Evolutionary conservation across 352 stramenopile species (phyloP), one percentile per base, ranked within the genome.

Genomic region (Globisporangium middletonii): DNA sequence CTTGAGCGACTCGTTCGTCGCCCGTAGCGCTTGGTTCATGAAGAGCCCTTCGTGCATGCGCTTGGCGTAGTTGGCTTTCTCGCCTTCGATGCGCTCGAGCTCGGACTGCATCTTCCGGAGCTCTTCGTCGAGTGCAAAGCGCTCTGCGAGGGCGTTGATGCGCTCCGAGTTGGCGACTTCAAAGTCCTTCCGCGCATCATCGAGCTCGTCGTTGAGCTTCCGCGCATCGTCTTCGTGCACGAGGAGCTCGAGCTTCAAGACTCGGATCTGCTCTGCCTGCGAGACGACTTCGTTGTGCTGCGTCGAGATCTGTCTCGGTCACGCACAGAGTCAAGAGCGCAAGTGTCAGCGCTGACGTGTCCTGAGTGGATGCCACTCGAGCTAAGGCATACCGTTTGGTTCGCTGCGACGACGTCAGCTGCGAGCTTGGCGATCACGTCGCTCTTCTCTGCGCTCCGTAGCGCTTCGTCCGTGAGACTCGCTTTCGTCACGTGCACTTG

Each of bases 21-120:
- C 67, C 12, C 79, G 77, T 16, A 89, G 60, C 2, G 78, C 77
- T 41, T 91, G 75, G 41, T 91, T 89, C 81, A 89, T 88, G 47
- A 88, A 86, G 8, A 89, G 53, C 0, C 75, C 80, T 38, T 93
- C 83, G 44, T 89, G 77, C 71, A 89, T 84, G 19, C 83, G 68
- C 47, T 78, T 84, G 2, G 77, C 74, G 28, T 73, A 78, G n/a
- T 75, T 79, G 0, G 69, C 46, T 35, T 90, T 88, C 33, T 93
- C 81, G 0, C 51, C 49, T 30, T 89, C 74, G 0, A 87, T 43
- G 0, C 70, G 69, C 16, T 89, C 78, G 6, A 85, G 47, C 54
- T 87, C 70, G 19, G 16, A 41, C 12, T 84, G 68, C 27, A 89
- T 30, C 46, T 82, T 85, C 4, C 71, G 75, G 16, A 88, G 77